These are phyloP conservation scores for Penicillium waksmanii DNA, from an alignment of 495 filamentous ascomycete species.

Conservation along the genomic window DNA sequence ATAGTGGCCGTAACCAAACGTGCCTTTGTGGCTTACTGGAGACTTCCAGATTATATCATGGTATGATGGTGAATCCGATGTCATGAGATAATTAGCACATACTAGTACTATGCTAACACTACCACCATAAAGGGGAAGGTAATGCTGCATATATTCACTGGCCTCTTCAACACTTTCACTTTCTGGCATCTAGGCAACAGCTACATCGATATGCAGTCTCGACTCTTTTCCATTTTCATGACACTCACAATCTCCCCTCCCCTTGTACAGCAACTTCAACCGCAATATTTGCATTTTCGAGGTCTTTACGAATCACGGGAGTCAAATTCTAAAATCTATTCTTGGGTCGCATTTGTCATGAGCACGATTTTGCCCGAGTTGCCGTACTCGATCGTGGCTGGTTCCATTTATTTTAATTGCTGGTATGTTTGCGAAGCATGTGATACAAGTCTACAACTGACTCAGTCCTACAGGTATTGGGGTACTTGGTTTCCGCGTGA, in stretches of 20 bases:
- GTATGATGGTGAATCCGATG: slow-evolving; percentile 24
- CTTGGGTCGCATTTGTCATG: slow-evolving; percentile 53
- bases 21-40: slow-evolving; percentile 63
- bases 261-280: slow-evolving; percentile 64
- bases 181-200: slow-evolving; percentile 64
- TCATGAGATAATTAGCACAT: background rate
- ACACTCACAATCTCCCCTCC: slow-evolving; percentile 65
- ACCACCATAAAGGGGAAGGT: slow-evolving; percentile 53
- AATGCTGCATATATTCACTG: slow-evolving; percentile 64
- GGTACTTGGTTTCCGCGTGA: slow-evolving; percentile 56
- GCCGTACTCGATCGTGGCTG: slow-evolving; percentile 55
- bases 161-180: slow-evolving; percentile 68
- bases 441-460: background rate
- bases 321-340: slow-evolving; percentile 56
- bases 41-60: slow-evolving; percentile 60
- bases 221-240: slow-evolving; percentile 75
- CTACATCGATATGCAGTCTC: slow-evolving; percentile 64
- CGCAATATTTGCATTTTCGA: slow-evolving; percentile 50
- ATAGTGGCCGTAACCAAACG: slow-evolving; percentile 52
- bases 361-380: slow-evolving; percentile 54
- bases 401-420: slow-evolving; percentile 59
- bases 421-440: slow-evolving; percentile 45
- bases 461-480: slow-evolving; percentile 38
- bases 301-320: slow-evolving; percentile 53
- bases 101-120: background rate